Evolutionary conservation across 2,329 filamentous ascomycete genomes (phyloP).

Genomic region (Sclerotinia minor): DNA sequence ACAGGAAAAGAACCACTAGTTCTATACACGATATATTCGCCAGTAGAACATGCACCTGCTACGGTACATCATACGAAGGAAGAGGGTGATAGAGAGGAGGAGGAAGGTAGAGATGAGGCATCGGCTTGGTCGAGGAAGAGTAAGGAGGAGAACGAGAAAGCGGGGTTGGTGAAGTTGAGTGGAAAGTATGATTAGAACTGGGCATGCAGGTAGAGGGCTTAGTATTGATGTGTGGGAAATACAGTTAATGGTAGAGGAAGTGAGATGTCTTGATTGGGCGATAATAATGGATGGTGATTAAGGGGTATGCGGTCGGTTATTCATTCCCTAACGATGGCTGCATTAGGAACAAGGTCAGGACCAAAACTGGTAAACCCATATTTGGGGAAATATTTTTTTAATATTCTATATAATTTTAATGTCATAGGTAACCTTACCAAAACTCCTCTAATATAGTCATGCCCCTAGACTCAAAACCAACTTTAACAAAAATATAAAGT

Average conservation of each 20-base stretch:
- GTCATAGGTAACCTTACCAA: too few relatives aligned
- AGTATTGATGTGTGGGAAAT: neutral
- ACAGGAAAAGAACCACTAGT: conserved; percentile 59
- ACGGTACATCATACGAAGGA: conserved; percentile 64
- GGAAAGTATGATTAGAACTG: conserved; percentile 34
- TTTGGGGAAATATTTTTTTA: too few relatives aligned
- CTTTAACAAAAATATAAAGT: too few relatives aligned
- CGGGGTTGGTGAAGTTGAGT: conserved; percentile 52
- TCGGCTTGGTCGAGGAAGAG: conserved; percentile 58
- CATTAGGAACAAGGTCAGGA: too few relatives aligned
- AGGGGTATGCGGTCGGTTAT: too few relatives aligned
- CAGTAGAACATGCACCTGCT: conserved; percentile 60
- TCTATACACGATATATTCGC: conserved; percentile 62
- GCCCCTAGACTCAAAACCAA: too few relatives aligned
- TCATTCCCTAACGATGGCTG: too few relatives aligned
- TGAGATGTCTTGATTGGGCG: neutral
- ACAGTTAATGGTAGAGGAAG: neutral
- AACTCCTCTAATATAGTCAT: too few relatives aligned
- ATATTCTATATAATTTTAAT: too few relatives aligned
- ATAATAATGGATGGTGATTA: too few relatives aligned
- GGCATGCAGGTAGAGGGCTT: neutral
- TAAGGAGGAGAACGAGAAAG: conserved; percentile 58
- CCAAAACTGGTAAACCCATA: too few relatives aligned
- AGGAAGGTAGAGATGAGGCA: conserved; percentile 59
- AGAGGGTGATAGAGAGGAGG: conserved; percentile 62